A percentile compares a stretch with the other conserved stretches of the same genome.
Evolutionary conservation across 2,329 filamentous ascomycete species (phyloP).

Genomic region (Aspergillus sp.): DNA sequence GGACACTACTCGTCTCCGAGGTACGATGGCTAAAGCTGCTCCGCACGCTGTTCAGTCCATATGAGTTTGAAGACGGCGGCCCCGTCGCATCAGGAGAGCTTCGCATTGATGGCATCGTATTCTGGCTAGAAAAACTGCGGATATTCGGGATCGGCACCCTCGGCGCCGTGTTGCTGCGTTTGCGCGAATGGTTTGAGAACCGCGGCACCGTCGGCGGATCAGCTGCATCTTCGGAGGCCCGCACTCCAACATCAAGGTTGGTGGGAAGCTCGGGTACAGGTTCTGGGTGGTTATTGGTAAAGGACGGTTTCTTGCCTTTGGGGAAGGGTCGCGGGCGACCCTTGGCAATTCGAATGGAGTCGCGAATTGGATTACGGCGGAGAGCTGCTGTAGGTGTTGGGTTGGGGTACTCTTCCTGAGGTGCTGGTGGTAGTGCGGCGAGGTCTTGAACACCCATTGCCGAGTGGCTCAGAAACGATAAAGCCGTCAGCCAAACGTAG

Average conservation of each 20-base stretch:
- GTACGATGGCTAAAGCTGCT: slow-evolving; percentile 53
- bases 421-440: slow-evolving; percentile 57
- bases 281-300: slow-evolving; percentile 24
- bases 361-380: slow-evolving; percentile 66
- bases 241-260: slow-evolving; percentile 30
- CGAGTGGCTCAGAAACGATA: slow-evolving; percentile 93
- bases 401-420: slow-evolving; percentile 38
- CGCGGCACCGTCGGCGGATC: slow-evolving; percentile 55
- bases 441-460: slow-evolving; percentile 77
- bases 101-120: slow-evolving; percentile 35
- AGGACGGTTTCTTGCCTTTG: slow-evolving; percentile 44
- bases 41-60: slow-evolving; percentile 33
- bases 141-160: slow-evolving; percentile 67
- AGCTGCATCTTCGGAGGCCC: slow-evolving; percentile 46
- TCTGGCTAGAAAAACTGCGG: slow-evolving; percentile 68
- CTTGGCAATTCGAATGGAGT: slow-evolving; percentile 89
- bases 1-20: slow-evolving; percentile 52
- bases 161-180: slow-evolving; percentile 85
- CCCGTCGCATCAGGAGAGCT: slow-evolving; percentile 60
- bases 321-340: slow-evolving; percentile 55
- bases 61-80: slow-evolving; percentile 33
- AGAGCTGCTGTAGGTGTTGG: slow-evolving; percentile 50
- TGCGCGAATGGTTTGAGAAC: slow-evolving; percentile 68
- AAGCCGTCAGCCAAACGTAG: slow-evolving; percentile 89
- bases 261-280: slow-evolving; percentile 36